Evolutionary conservation across 768 basidiomycete genomes (phyloP), one percentile per base, ranked within the genome.

Genomic region (Pisolithus sp.): DNA sequence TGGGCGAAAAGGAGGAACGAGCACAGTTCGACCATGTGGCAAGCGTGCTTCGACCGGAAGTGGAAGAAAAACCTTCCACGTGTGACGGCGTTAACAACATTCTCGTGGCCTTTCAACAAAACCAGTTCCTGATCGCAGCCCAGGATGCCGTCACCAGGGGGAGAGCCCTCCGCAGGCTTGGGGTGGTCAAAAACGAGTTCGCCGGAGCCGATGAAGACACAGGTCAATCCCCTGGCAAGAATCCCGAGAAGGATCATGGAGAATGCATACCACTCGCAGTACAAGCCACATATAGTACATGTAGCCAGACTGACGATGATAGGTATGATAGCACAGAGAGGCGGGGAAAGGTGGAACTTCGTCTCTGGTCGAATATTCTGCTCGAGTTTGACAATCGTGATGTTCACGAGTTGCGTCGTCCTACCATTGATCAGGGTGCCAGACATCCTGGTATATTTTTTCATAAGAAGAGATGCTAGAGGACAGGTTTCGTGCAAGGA

Each of bases 221-320:
- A 66, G 24, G 66, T 56, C 18, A 64, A 5, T 17, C 66, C 65
- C 28, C 57, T 65, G 43, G 66, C 60, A 15, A 68, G 10, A 30
- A 68, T 62, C 10, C 66, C 66, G 9, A 63, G 50, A 15, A 34
- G 30, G 10, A 30, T 30, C 30, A 30, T 30, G 30, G 7, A 30
- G 30, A 30, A 30, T 10, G 30, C 30, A 10, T 30, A 30, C 30
- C 30, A 30, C 30, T 30, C 30, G 30, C 10, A 0, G 30, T 30
- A 49, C 8, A 56, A 10, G 7, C 49, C 67, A 40, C 59, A 57
- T 10, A 51, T 28, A 23, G 48, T 36, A 50, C 55, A 57, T 1
- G 56, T 47, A 18, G 39, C 54, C 6, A 57, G 10, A 36, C 20
- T n/a, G 13, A 30, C 30, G 9, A 8, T 8, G 30, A 30, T 30